Evolutionary conservation across 345 rosid species (phyloP).

Genomic region (Abelmoschus esculentus): DNA sequence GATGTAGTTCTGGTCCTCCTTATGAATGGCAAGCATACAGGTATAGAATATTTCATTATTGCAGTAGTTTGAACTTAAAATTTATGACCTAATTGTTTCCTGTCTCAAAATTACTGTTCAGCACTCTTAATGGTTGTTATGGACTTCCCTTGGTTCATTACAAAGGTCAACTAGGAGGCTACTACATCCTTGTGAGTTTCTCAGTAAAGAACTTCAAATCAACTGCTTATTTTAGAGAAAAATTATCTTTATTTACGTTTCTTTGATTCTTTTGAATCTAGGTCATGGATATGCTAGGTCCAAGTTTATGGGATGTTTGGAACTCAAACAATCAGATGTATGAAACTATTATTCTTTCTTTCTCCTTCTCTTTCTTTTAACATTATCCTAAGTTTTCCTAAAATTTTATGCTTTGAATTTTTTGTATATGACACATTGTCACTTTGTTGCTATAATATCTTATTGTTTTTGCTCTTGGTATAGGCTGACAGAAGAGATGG

Average conservation of each 20-base stretch:
- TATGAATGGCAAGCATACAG: slow-evolving; percentile 26
- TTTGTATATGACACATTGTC: slow-evolving; percentile 4
- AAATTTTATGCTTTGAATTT: slow-evolving; percentile 9
- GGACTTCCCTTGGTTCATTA: slow-evolving; percentile 80
- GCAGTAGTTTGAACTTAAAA: not conserved
- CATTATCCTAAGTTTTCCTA: slow-evolving; percentile 10
- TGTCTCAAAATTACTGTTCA: slow-evolving; percentile 21
- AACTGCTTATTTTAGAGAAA: slow-evolving; percentile 12
- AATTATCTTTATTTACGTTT: not conserved
- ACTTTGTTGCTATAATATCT: not conserved
- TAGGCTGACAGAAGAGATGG: slow-evolving; percentile 82
- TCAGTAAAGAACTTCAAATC: not conserved
- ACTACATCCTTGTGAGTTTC: slow-evolving; percentile 56
- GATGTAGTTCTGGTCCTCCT: slow-evolving; percentile 17
- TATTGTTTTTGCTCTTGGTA: slow-evolving; percentile 1
- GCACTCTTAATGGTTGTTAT: slow-evolving; percentile 78
- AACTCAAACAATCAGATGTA: slow-evolving; percentile 38
- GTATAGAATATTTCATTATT: slow-evolving; percentile 21
- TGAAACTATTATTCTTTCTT: slow-evolving; percentile 16
- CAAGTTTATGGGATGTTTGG: slow-evolving; percentile 87
- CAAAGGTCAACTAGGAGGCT: slow-evolving; percentile 77
- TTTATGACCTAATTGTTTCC: slow-evolving; percentile 13
- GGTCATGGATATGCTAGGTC: slow-evolving; percentile 93
- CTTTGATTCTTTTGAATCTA: slow-evolving; percentile 19
- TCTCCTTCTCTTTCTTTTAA: not conserved